Evolutionary conservation across 305 asterid genomes (phyloP), one percentile per base, ranked within the genome.

Genomic region (Fraxinus angustifolia): DNA sequence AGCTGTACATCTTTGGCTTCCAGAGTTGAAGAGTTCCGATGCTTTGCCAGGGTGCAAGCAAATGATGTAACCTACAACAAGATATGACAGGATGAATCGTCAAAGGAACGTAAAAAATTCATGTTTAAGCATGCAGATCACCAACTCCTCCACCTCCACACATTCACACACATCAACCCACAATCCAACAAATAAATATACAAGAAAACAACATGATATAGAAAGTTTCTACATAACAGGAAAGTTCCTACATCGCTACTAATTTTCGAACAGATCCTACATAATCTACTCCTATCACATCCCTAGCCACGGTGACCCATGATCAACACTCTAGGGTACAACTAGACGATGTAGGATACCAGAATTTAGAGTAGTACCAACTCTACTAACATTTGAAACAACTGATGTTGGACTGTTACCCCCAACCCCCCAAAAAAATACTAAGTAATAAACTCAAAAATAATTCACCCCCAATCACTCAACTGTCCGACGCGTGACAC

Each of bases 21-120:
- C 86, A 96, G 77, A 62, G 95, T 94, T 28, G 98, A 89, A 78
- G 99, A 96, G 77, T 91, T 94, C 81, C 99, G 91, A 89, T 96
- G 99, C 93, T 96, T 96, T 34, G 99, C 99, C 86, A 96, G 85
- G 84, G 88, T 83, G 91, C 98, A 94, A 60, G 97, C 93, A 86
- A 88, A 89, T 84, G 94, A 35, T 81, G 97, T 90, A 72, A 92
- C 98, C 99, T 96, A 77, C 87, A 89, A 80, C 70, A 36, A 78
- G 65, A 78, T 3, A 77, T 58, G 40, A 62, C 58, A 76, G 21
- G 72, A 68, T 79, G 76, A 31, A 31, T 80, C 62, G 68, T 28
- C 34, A 83, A 68, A 42, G 78, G 77, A 72, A 75, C 26, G 50
- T 34, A 30, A 42, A 78, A 14, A 50, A 48, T 42, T 70, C 80